Conservation (phyloP, 805 yeast genomes). For the Martiniozyma abietophila region DNA sequence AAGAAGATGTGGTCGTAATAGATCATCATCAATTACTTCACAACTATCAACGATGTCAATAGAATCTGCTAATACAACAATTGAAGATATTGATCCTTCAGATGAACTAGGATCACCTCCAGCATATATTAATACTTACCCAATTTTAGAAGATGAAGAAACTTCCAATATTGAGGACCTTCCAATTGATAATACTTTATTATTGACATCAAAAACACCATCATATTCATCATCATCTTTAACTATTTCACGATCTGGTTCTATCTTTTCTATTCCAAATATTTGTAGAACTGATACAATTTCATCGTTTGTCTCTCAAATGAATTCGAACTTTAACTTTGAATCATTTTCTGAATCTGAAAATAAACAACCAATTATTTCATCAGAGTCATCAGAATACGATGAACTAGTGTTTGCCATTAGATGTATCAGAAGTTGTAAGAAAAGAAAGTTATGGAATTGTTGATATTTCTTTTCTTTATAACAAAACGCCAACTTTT, state of each 20-base stretch:
- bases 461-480: background rate
- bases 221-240: too few relatives aligned
- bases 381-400: too few relatives aligned
- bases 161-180: too few relatives aligned
- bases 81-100: background rate
- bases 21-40: constrained; percentile 5
- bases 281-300: background rate
- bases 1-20: constrained; percentile 3
- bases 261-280: background rate
- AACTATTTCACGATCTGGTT: too few relatives aligned
- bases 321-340: too few relatives aligned
- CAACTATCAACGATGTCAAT: background rate
- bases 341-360: constrained; percentile 3
- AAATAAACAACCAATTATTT: too few relatives aligned
- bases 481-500: background rate
- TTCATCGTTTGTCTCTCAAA: background rate
- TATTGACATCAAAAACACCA: too few relatives aligned
- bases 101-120: constrained; percentile 1
- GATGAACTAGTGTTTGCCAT: constrained; percentile 22
- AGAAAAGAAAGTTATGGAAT: constrained; percentile 7
- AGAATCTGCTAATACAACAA: background rate
- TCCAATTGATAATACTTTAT: too few relatives aligned
- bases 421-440: constrained; percentile 22
- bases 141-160: constrained; percentile 10
- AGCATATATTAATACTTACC: constrained; percentile 7